phyloP scores from a whole-genome alignment of 208 protist genomes.

The Trypanosoma grayi region DNA sequence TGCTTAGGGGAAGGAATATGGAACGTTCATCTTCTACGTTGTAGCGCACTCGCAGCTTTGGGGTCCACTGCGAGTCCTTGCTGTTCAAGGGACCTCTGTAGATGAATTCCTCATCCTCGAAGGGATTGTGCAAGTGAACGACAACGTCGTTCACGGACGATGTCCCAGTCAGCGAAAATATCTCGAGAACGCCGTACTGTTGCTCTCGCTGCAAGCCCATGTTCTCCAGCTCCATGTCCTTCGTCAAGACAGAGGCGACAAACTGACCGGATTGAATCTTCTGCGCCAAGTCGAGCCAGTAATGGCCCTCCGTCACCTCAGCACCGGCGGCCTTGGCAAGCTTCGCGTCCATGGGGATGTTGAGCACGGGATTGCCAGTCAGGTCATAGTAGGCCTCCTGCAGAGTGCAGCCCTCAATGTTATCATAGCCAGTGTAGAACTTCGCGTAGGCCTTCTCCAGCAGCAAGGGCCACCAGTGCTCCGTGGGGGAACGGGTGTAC shows the following conservation, averaged over 20 bases:
- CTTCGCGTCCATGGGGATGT: conserved; percentile 33
- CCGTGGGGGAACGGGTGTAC: conserved; percentile 61
- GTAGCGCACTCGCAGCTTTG: conserved; percentile 23
- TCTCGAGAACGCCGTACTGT: conserved; percentile 78
- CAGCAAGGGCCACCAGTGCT: conserved; percentile 71
- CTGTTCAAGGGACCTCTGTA: conserved; percentile 49
- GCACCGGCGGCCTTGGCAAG: conserved; percentile 34
- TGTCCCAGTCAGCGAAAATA: conserved; percentile 70
- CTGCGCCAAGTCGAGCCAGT: conserved; percentile 68
- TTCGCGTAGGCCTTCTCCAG: conserved; percentile 85
- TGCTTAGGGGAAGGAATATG: conserved; percentile 39
- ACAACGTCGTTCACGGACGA: conserved; percentile 60
- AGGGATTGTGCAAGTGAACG: conserved; percentile 73
- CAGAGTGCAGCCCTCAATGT: conserved; percentile 49
- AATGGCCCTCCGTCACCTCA: conserved; percentile 37
- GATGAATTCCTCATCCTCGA: conserved; percentile 69
- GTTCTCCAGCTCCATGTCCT: conserved; percentile 44
- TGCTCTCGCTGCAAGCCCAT: conserved; percentile 73
- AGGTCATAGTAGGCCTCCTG: conserved; percentile 68
- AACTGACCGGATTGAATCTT: conserved; percentile 57
- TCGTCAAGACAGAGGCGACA: conserved; percentile 56
- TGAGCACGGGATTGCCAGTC: conserved; percentile 50
- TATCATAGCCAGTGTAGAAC: conserved; percentile 75
- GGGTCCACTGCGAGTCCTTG: conserved; percentile 40
- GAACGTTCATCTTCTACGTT: conserved; percentile 29